Evolutionary conservation across 352 stramenopile genomes (phyloP), one percentile per base, ranked within the genome.

Genomic region (Pythium chondricola): DNA sequence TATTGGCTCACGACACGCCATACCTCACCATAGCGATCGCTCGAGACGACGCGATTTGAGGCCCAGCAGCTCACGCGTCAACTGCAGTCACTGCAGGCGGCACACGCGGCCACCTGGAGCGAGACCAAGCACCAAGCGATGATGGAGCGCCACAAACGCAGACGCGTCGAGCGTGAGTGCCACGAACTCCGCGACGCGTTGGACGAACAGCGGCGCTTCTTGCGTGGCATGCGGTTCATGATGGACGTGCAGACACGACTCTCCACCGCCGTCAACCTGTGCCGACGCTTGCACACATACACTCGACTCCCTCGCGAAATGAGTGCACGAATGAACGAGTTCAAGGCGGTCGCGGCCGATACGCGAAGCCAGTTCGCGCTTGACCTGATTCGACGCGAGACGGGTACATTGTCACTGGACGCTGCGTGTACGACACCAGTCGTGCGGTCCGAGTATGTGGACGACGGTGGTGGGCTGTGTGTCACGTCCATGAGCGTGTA

Each of bases 401-500:
- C 40, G 1, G 31, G 49, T 20, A 2, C 18, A 11, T 43, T 59
- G 17, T 22, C 52, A 5, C n/a, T n/a, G n/a, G n/a, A n/a, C n/a
- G n/a, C n/a, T n/a, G n/a, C n/a, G n/a, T n/a, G n/a, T n/a, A n/a
- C n/a, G n/a, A n/a, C n/a, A n/a, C n/a, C n/a, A n/a, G n/a, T 48
- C 37, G 20, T 31, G 0, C 30, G 45, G n/a, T 13, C 41, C 18
- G 30, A 39, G 2, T 48, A 45, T 20, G 30, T 45, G 6, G n/a
- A 46, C 6, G 49, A 48, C 10, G 41, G 33, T 0, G 16, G 32
- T 21, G 42, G 45, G 17, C 18, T 36, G 14, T 47, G 27, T 16
- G 58, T 70, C 50, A 77, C 61, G 14, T 63, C 64, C 36, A 63
- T 42, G 4, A 58, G 63, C 18, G 61, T 72, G 44, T 77, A 69